A percentile compares a stretch with the other conserved stretches of the same genome.
Evolutionary conservation across 169 alveolate species (phyloP).

Genomic region (Plasmodium gallinaceum): DNA sequence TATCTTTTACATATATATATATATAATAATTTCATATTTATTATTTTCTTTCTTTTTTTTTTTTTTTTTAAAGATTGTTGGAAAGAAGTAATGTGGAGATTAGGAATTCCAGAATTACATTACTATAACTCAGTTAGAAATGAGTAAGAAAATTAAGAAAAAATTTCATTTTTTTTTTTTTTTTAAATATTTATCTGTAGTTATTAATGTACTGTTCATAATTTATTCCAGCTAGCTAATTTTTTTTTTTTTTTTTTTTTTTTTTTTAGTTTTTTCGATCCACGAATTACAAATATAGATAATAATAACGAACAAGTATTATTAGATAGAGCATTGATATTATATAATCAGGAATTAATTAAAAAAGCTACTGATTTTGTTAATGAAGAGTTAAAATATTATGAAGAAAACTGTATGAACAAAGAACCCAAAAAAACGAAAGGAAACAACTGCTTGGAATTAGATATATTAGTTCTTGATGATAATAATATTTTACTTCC

Average conservation of each 20-base stretch:
- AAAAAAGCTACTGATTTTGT: constrained; percentile 71
- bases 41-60: not conserved
- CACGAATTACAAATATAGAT: constrained; percentile 18
- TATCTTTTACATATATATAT: constrained; percentile 10
- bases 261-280: constrained; percentile 8
- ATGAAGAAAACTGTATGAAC: constrained; percentile 76
- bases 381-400: constrained; percentile 55
- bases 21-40: not conserved
- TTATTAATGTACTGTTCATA: not conserved
- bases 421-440: constrained; percentile 34
- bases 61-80: constrained; percentile 46
- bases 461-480: constrained; percentile 55
- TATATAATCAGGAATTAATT: constrained; percentile 60
- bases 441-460: constrained; percentile 32
- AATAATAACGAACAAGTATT: constrained; percentile 39
- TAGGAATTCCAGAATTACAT: constrained; percentile 72
- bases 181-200: not conserved
- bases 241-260: not conserved
- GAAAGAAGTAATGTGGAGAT: constrained; percentile 77
- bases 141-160: constrained; percentile 21
- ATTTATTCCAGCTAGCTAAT: not conserved
- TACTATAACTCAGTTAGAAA: constrained; percentile 65
- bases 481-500: constrained; percentile 63
- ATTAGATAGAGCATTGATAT: constrained; percentile 21
- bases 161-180: constrained; percentile 9